Base-by-base conservation (phyloP, 1,139 yeast species). In the Dujonia santamariae region DNA sequence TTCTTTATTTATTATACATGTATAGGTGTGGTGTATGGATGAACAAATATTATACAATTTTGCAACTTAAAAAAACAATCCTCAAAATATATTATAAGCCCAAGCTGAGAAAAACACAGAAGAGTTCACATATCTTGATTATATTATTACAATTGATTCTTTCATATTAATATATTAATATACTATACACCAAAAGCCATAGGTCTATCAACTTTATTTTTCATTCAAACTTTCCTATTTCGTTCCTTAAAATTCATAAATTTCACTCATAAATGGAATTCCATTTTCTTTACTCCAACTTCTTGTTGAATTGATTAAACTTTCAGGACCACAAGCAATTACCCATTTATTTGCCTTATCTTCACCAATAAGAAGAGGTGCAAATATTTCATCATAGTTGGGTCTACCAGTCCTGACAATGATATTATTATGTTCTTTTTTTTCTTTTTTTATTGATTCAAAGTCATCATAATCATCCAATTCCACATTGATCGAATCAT, bases 311-410 rank as follows among this genome's bases (percentile, higher is more conserved):
- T 43, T 28, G 14, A 80, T 74, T 39, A 85, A 56, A 0, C 65
- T 46, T 2, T 56, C 57, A 0, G 90, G 87, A 0, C 95, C 95
- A 59, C 94, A 84, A 0, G 85, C 75, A n/a, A 84, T 57, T 0
- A 82, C 61, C 80, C 84, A 80, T 34, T 59, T 59, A 31, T 61
- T 59, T 3, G 54, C 56, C 14, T 50, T 44, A 29, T 57, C 66
- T 2, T 48, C 51, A 3, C 60, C 53, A 6, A 44, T 43, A 16
- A 50, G 44, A 1, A 66, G 46, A 4, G 53, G 45, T 3, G 48
- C 50, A 18, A 71, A 46, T 5, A 65, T 50, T 1, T 40, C 38
- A 4, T 50, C 51, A 9, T 75, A 48, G 25, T 58, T 48, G 2
- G 84, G 84, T 39, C 81, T 53, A 5, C 69, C 68, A 6, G 16